Evolutionary conservation across 345 rosid genomes (phyloP).

Genomic region (Litchi chinensis): DNA sequence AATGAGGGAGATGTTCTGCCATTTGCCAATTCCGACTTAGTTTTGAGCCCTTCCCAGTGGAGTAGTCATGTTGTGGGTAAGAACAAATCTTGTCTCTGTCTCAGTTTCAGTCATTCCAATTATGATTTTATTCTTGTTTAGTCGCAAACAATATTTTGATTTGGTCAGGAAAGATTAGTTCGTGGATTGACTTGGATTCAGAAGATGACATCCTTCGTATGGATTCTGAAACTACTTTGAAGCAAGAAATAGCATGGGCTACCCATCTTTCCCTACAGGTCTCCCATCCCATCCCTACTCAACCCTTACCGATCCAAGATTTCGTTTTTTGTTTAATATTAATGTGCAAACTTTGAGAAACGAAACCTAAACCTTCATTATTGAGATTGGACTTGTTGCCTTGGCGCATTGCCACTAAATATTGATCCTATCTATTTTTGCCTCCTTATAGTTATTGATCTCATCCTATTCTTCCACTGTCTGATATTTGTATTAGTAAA

Average conservation of each 20-base stretch:
- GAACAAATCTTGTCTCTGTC: neutral
- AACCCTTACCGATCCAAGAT: no score
- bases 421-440: neutral
- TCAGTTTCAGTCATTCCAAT: no score
- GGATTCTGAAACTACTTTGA: slow-evolving; percentile 90
- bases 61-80: slow-evolving; percentile 96
- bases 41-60: slow-evolving; percentile 93
- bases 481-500: neutral
- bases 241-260: slow-evolving; percentile 98
- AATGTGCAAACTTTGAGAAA: neutral
- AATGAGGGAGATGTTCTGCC: slow-evolving; percentile 53
- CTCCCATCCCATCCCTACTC: no score
- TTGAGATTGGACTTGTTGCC: neutral
- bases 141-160: neutral
- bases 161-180: slow-evolving; percentile 76
- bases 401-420: neutral
- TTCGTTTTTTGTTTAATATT: no score
- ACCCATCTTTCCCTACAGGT: slow-evolving; percentile 94
- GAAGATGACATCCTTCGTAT: slow-evolving; percentile 68
- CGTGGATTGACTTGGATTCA: slow-evolving; percentile 96
- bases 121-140: neutral
- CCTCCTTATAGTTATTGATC: neutral
- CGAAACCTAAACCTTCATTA: neutral
- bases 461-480: neutral
- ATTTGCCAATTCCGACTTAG: slow-evolving; percentile 83